Percentiles rank a stretch among this genome's conserved stretches.
These are phyloP conservation scores for Sambucus nigra DNA, from an alignment of 129 eudicot species.

Conservation along the genomic window DNA sequence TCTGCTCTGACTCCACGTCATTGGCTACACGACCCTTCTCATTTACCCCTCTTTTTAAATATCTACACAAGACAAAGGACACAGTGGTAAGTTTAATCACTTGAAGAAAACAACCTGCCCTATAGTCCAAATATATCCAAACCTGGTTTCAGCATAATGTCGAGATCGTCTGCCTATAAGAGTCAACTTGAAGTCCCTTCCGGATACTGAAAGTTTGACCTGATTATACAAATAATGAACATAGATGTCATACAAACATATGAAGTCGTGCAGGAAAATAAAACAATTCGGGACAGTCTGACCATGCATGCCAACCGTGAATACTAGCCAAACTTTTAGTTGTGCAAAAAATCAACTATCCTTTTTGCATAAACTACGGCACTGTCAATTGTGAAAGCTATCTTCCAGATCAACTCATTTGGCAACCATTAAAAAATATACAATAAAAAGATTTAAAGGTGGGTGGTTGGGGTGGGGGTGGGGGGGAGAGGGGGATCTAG, in stretches of 20 bases:
- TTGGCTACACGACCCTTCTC: conserved; percentile 96
- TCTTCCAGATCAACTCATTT: too few relatives aligned
- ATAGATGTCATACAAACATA: neutral
- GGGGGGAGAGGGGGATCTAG: neutral
- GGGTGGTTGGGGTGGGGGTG: too few relatives aligned
- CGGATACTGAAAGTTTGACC: conserved; percentile 62
- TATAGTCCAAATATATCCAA: conserved; percentile 5
- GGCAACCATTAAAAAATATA: too few relatives aligned
- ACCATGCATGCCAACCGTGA: neutral
- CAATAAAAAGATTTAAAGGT: too few relatives aligned
- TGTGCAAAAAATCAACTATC: too few relatives aligned
- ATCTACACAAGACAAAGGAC: conserved; percentile 32
- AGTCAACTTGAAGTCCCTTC: conserved; percentile 49
- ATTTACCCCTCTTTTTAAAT: conserved; percentile 86
- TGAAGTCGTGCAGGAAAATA: neutral
- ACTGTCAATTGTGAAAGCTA: too few relatives aligned
- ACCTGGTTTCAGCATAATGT: conserved; percentile 99
- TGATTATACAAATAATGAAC: conserved; percentile 18
- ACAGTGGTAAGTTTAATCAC: neutral
- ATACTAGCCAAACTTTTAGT: too few relatives aligned
- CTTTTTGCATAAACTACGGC: too few relatives aligned
- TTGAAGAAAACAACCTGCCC: neutral
- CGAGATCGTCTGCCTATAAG: conserved; percentile 95
- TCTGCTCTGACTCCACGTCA: conserved; percentile 98
- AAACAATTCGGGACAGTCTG: neutral